These are phyloP conservation scores for Plasmodium inui DNA, from an alignment of 169 alveolate genomes.

Conservation along the genomic window DNA sequence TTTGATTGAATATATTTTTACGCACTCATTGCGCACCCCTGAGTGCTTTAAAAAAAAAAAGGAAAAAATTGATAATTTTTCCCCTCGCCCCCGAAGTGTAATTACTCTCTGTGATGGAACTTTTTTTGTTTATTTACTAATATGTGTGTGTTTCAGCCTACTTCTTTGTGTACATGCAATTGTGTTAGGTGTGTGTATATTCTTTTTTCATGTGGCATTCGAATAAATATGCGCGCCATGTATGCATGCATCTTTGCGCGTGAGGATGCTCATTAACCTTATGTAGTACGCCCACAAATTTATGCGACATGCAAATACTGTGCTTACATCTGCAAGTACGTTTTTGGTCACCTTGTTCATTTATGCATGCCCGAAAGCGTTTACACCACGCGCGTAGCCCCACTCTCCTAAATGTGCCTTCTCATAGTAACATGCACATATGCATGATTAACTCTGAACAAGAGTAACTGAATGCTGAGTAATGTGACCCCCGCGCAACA, in stretches of 20 bases:
- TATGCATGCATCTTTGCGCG: not conserved
- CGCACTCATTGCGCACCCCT: not conserved
- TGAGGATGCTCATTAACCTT: not conserved
- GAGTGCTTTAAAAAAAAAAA: not conserved
- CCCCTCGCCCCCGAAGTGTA: not conserved
- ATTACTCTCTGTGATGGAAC: not conserved
- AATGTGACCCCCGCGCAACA: not conserved
- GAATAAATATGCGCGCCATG: not conserved
- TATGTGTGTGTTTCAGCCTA: not conserved
- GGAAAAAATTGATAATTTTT: not conserved
- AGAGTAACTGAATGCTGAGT: not conserved
- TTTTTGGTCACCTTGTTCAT: too few species aligned
- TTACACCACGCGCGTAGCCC: not conserved
- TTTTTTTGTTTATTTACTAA: not conserved
- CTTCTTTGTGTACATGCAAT: not conserved
- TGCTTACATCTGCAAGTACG: not conserved
- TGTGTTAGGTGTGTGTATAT: not conserved
- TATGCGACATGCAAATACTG: not conserved
- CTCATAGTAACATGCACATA: not conserved
- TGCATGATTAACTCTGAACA: not conserved
- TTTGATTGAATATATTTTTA: not conserved
- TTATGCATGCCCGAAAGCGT: not conserved
- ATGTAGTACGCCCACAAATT: not conserved
- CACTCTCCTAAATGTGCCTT: not conserved
- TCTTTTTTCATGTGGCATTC: not conserved